Evolutionary conservation across 345 rosid genomes (phyloP).

Genomic region (Zanthoxylum bungeanum): DNA sequence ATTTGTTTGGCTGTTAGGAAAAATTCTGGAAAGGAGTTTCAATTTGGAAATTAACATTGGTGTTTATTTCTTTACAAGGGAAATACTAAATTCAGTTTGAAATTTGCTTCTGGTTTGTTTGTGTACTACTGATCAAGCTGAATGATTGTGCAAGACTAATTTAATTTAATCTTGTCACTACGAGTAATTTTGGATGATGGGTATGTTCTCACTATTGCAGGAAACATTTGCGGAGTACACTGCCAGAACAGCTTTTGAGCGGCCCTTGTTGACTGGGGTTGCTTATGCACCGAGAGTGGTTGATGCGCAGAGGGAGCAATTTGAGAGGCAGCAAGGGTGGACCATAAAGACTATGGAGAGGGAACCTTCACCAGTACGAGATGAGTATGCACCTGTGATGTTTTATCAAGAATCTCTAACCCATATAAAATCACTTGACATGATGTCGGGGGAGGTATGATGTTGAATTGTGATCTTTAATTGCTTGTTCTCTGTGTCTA

Average conservation of each 20-base stretch:
- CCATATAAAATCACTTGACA: conserved; percentile 86
- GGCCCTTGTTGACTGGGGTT: conserved; percentile 93
- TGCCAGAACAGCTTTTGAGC: conserved; percentile 90
- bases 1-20: not conserved
- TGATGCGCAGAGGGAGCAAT: conserved; percentile 63
- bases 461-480: not conserved
- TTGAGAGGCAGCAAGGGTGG: conserved; percentile 85
- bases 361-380: conserved; percentile 82
- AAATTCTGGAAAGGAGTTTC: not conserved
- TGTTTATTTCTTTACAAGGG: not conserved
- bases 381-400: conserved; percentile 95
- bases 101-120: conserved; percentile 1
- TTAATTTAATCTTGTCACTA: not conserved
- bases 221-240: conserved; percentile 97
- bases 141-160: not conserved
- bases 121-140: not conserved
- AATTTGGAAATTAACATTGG: not conserved
- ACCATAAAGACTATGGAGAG: conserved; percentile 86
- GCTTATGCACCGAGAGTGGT: conserved; percentile 84
- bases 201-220: conserved; percentile 41
- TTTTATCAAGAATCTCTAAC: conserved; percentile 91
- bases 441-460: conserved; percentile 99
- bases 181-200: not conserved
- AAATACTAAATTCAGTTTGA: not conserved
- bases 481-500: not conserved